Evolutionary conservation across 306 rosid species (phyloP).

Genomic region (Acacia crassicarpa): DNA sequence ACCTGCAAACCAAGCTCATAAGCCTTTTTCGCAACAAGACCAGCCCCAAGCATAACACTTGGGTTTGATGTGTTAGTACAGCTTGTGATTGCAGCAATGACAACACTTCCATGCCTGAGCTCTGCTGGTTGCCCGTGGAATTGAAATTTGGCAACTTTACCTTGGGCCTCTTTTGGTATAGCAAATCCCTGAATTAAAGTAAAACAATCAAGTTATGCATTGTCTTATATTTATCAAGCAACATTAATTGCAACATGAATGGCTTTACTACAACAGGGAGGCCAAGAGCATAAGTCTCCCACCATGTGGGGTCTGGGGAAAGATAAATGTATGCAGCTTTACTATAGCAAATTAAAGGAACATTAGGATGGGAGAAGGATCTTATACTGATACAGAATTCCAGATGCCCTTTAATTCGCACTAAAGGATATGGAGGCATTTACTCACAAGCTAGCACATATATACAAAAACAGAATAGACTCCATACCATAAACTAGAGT

Average conservation of each 20-base stretch:
- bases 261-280: not conserved
- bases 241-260: not conserved
- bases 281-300: too few relatives aligned
- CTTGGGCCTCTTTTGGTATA: constrained; percentile 81
- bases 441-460: not conserved
- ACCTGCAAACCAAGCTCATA: constrained; percentile 87
- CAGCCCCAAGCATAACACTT: constrained; percentile 98
- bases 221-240: not conserved
- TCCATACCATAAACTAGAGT: not conserved
- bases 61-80: constrained; percentile 99
- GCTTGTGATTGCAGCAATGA: constrained; percentile 97
- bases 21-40: constrained; percentile 93
- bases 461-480: not conserved
- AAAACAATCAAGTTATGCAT: constrained; percentile 8
- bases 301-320: too few relatives aligned
- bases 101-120: constrained; percentile 90
- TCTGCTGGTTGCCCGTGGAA: constrained; percentile 91
- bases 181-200: constrained; percentile 75
- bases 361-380: too few relatives aligned
- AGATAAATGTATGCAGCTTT: too few relatives aligned
- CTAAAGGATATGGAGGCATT: not conserved
- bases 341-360: not conserved
- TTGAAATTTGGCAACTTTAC: constrained; percentile 76
- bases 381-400: not conserved
- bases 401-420: not conserved